Base-by-base conservation (phyloP, 768 basidiomycete genomes). In the Rhodotorula kratochvilovae region DNA sequence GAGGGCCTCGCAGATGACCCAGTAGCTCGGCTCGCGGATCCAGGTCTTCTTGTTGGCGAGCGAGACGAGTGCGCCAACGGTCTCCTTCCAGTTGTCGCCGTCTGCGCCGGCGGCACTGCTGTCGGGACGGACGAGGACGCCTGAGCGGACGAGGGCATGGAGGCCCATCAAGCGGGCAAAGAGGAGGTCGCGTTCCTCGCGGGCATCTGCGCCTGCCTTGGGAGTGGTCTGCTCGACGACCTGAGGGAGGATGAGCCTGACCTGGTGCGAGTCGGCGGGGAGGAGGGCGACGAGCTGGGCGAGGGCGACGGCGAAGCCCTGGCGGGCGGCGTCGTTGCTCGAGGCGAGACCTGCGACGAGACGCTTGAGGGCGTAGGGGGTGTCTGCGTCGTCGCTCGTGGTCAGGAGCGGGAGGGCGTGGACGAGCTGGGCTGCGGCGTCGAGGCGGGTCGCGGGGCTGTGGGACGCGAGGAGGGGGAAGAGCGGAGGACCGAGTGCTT, bases 301-400 rank as follows among this genome's bases (percentile, higher is more conserved):
- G 75, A 99, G 83, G 43, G 93, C 92, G 55, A 99, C 95, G 16
- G 93, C 92, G 79, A 97, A 99, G 27, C 95, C 95, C 48, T 97
- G 82, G 74, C 95, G 82, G 80, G 92, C 95, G 80, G 91, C 91
- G 79, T 99, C 94, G 76, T 93, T 84, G 2, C 92, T 90, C 80
- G 91, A 94, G 0, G 90, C 91, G 42, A 99, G 83, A 21, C 95
- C 95, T 53, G 92, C 85, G 27, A 95, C 82, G 46, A 99, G 85
- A 25, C 95, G 81, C 61, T 90, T 86, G 77, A 98, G 87, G 10
- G 94, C 90, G 79, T 99, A 99, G 12, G 90, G 86, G 2, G 96
- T 91, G 82, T 99, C 95, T 72, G 72, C 27, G 29, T 73, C 70
- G 16, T 6, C 5, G 13, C n/a, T 13, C 19, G 35, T 45, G 5